Conservation (phyloP, 345 rosid species). For the Physaria fendleri region DNA sequence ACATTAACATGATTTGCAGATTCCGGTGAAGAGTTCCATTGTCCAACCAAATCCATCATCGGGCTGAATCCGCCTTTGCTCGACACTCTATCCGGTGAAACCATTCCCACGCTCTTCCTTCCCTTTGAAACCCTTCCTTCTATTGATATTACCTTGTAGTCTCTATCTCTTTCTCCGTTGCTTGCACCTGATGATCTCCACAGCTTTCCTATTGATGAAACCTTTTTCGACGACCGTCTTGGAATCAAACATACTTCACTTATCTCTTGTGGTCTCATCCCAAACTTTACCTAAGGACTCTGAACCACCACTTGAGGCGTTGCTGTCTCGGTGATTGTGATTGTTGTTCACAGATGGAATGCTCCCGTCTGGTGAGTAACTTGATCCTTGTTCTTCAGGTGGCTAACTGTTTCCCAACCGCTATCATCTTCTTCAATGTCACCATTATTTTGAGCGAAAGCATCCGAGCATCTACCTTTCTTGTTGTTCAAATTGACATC, state of each 20-base stretch:
- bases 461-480: conserved; percentile 38
- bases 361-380: conserved; percentile 72
- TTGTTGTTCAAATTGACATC: conserved; percentile 32
- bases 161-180: conserved; percentile 55
- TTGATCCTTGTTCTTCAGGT: conserved; percentile 89
- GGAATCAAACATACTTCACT: conserved; percentile 64
- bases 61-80: conserved; percentile 63
- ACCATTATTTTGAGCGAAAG: conserved; percentile 36
- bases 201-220: conserved; percentile 70
- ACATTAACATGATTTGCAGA: conserved; percentile 63
- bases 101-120: conserved; percentile 47
- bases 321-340: conserved; percentile 38
- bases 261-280: conserved; percentile 56
- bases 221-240: conserved; percentile 51
- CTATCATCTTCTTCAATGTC: conserved; percentile 83
- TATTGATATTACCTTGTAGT: too few species aligned
- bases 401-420: conserved; percentile 98
- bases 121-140: conserved; percentile 69
- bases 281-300: conserved; percentile 48
- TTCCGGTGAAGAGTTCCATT: conserved; percentile 78
- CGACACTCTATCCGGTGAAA: conserved; percentile 60
- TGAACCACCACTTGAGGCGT: conserved; percentile 54
- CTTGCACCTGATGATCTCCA: conserved; percentile 66
- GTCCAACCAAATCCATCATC: conserved; percentile 49
- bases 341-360: conserved; percentile 48